A percentile compares a stretch with the other conserved stretches of the same genome.
Evolutionary conservation across 2,329 filamentous ascomycete species (phyloP).

Genomic region (Fonsecaea nubica): DNA sequence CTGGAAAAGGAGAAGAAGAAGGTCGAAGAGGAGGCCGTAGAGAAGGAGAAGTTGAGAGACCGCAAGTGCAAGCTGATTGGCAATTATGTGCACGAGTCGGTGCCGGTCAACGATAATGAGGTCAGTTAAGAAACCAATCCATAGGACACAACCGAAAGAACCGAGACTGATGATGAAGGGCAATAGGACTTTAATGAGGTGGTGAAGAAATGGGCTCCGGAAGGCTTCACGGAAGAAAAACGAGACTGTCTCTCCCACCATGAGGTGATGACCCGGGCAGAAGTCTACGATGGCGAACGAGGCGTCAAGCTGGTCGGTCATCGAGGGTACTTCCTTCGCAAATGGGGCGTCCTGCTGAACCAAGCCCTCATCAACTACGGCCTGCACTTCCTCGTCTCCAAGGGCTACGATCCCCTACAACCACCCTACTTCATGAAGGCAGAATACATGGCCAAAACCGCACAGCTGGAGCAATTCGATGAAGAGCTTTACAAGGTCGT

Average conservation of each 20-base stretch:
- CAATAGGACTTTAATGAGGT: slow-evolving; percentile 76
- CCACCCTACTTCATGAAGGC: slow-evolving; percentile 94
- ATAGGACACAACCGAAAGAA: neutral
- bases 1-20: slow-evolving; percentile 83
- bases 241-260: slow-evolving; percentile 85
- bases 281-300: slow-evolving; percentile 91
- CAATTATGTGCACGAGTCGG: slow-evolving; percentile 88
- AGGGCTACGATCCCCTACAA: slow-evolving; percentile 82
- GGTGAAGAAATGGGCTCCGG: slow-evolving; percentile 79
- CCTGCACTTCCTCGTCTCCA: slow-evolving; percentile 81
- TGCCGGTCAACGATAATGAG: slow-evolving; percentile 83
- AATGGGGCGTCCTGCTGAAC: slow-evolving; percentile 89
- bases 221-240: slow-evolving; percentile 75
- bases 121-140: slow-evolving; percentile 47
- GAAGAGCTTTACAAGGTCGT: slow-evolving; percentile 97
- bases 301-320: slow-evolving; percentile 95
- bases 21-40: slow-evolving; percentile 73
- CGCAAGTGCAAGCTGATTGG: slow-evolving; percentile 83
- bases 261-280: slow-evolving; percentile 84
- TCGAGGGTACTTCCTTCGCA: slow-evolving; percentile 88
- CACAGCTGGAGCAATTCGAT: slow-evolving; percentile 95
- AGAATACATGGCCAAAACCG: slow-evolving; percentile 97
- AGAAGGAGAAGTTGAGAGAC: slow-evolving; percentile 77
- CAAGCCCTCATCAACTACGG: slow-evolving; percentile 95
- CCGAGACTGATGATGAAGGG: slow-evolving; percentile 38